Evolutionary conservation across 306 rosid species (phyloP).

Genomic region (Dalbergia cochinchinensis): DNA sequence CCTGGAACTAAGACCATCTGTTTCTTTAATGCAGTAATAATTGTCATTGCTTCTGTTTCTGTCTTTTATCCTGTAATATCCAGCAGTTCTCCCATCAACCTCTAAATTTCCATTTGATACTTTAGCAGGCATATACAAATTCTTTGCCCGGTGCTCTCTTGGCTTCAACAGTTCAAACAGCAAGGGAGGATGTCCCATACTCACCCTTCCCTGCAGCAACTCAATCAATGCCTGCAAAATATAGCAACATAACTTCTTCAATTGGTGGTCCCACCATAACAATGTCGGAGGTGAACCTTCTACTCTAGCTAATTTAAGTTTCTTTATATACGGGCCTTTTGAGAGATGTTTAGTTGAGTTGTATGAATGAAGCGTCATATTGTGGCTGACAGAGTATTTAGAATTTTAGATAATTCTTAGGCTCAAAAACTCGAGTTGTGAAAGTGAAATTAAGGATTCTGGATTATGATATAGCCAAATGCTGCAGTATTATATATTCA

Average conservation of each 20-base stretch:
- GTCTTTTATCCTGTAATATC: neutral
- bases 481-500: neutral
- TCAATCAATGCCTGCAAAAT: constrained; percentile 74
- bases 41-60: constrained; percentile 9
- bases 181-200: constrained; percentile 82
- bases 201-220: constrained; percentile 80
- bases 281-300: constrained; percentile 76
- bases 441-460: constrained; percentile 1
- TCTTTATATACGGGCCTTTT: neutral
- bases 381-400: neutral
- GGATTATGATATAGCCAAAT: constrained; percentile 6
- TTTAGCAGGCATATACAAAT: constrained; percentile 76
- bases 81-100: neutral
- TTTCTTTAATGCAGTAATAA: neutral
- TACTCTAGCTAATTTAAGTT: constrained; percentile 27
- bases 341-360: neutral
- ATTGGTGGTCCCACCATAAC: constrained; percentile 77
- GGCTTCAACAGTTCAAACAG: constrained; percentile 72
- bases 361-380: neutral
- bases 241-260: constrained; percentile 73
- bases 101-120: constrained; percentile 35
- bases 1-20: neutral
- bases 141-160: constrained; percentile 73
- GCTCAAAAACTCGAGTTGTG: neutral
- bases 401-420: neutral